These are phyloP conservation scores for Lipomyces sp. DNA, from an alignment of 805 yeast genomes.

Conservation along the genomic window DNA sequence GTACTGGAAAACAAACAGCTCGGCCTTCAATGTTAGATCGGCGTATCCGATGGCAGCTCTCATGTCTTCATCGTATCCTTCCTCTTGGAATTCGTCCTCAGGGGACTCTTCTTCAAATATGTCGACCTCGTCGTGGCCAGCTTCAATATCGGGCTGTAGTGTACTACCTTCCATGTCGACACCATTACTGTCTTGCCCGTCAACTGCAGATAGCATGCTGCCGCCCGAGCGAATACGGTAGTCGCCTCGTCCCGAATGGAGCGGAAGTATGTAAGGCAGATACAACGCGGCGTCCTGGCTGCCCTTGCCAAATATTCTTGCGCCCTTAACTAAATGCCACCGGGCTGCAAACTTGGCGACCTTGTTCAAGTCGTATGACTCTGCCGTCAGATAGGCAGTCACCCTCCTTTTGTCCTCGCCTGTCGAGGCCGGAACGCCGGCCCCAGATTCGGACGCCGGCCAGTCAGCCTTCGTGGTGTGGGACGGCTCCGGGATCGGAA, in stretches of 20 bases:
- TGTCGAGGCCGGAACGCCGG: background rate
- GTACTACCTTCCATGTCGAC: too few species aligned
- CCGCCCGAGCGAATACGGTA: constrained; percentile 59
- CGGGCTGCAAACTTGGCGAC: constrained; percentile 62
- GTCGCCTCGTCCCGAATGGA: constrained; percentile 55
- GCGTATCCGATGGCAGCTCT: background rate
- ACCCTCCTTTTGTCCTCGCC: constrained; percentile 47
- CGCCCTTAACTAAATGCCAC: constrained; percentile 77
- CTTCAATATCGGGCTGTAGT: too few species aligned
- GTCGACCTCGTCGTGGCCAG: background rate
- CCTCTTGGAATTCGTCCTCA: constrained; percentile 2
- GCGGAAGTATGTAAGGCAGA: constrained; percentile 82
- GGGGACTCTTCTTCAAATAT: background rate
- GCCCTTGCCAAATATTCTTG: constrained; percentile 51
- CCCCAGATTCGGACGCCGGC: background rate
- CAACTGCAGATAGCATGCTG: background rate
- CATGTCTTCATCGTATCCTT: background rate
- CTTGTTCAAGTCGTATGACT: constrained; percentile 63
- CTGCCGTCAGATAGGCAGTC: constrained; percentile 89
- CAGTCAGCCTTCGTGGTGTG: background rate
- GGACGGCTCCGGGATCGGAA: constrained; percentile 1
- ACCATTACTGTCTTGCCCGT: too few species aligned
- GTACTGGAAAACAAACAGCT: constrained; percentile 81
- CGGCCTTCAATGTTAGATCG: constrained; percentile 49
- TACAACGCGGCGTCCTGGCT: constrained; percentile 77